Conservation (phyloP, 306 rosid genomes). For the Lathyrus sativus region DNA sequence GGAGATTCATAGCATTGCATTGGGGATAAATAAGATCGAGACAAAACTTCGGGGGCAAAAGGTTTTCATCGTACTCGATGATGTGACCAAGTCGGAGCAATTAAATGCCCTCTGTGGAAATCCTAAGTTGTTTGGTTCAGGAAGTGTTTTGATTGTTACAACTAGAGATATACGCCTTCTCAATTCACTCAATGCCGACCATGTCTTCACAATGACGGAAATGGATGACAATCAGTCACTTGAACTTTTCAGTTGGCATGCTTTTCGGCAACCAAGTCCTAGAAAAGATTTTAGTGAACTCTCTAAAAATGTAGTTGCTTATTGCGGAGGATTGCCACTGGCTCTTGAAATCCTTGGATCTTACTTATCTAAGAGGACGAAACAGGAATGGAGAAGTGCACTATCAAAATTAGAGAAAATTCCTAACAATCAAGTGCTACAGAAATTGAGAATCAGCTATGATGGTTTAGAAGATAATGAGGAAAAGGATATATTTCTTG, state of each 20-base stretch:
- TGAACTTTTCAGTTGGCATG: conserved; percentile 42
- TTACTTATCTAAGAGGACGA: conserved; percentile 13
- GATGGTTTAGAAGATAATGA: conserved; percentile 14
- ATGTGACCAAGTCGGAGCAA: conserved; percentile 14
- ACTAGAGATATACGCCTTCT: conserved; percentile 38
- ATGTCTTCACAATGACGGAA: neutral
- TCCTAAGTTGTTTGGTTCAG: conserved; percentile 14
- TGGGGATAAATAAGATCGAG: neutral
- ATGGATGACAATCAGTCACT: conserved; percentile 34
- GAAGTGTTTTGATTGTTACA: conserved; percentile 42
- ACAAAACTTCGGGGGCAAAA: neutral
- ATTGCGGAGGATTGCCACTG: conserved; percentile 40
- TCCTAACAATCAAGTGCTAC: conserved; percentile 36
- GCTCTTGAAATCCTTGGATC: conserved; percentile 47
- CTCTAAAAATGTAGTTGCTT: too few species aligned
- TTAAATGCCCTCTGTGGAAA: neutral
- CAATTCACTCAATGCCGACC: neutral
- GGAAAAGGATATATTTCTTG: conserved; percentile 41
- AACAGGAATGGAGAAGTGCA: conserved; percentile 26
- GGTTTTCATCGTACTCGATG: conserved; percentile 23
- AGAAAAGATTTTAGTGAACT: too few species aligned
- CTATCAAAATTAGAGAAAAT: conserved; percentile 38
- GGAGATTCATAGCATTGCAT: neutral
- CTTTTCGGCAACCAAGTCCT: conserved; percentile 8
- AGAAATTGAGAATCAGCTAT: conserved; percentile 29